Percentiles rank a stretch among this genome's conserved stretches.
Conservation (phyloP, 306 rosid species). For the Psophocarpus tetragonolobus region DNA sequence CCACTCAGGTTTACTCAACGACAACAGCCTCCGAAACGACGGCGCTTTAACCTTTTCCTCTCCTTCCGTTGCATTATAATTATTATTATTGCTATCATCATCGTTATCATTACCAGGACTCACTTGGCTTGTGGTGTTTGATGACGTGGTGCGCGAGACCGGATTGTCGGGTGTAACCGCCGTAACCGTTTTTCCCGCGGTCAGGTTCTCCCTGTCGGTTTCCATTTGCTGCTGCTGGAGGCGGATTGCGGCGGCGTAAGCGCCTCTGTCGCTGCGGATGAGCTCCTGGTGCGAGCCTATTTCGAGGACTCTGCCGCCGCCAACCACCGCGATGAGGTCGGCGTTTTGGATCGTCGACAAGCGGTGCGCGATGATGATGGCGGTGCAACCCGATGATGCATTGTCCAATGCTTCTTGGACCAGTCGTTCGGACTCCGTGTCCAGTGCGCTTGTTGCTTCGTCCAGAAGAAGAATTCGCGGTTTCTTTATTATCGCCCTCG, state of each 20-base stretch:
- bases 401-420: conserved; percentile 64
- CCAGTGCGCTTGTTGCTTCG: conserved; percentile 77
- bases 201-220: background rate
- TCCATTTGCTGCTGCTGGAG: conserved; percentile 41
- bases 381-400: conserved; percentile 50
- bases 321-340: conserved; percentile 41
- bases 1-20: conserved; percentile 48
- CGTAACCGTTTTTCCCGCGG: background rate
- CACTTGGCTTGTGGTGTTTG: no score
- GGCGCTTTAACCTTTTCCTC: background rate
- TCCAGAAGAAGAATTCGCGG: conserved; percentile 59
- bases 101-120: no score
- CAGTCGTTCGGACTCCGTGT: conserved; percentile 50
- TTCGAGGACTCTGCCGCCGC: conserved; percentile 39
- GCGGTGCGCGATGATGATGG: conserved; percentile 63
- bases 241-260: conserved; percentile 37
- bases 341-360: conserved; percentile 59
- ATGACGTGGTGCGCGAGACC: background rate
- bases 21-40: conserved; percentile 43
- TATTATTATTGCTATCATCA: no score
- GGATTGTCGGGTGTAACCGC: background rate
- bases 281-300: conserved; percentile 45
- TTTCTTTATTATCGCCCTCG: conserved; percentile 55
- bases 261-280: conserved; percentile 12
- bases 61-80: background rate